These are phyloP conservation scores for Rhizophora mangle DNA, from an alignment of 345 rosid genomes.

Conservation along the genomic window DNA sequence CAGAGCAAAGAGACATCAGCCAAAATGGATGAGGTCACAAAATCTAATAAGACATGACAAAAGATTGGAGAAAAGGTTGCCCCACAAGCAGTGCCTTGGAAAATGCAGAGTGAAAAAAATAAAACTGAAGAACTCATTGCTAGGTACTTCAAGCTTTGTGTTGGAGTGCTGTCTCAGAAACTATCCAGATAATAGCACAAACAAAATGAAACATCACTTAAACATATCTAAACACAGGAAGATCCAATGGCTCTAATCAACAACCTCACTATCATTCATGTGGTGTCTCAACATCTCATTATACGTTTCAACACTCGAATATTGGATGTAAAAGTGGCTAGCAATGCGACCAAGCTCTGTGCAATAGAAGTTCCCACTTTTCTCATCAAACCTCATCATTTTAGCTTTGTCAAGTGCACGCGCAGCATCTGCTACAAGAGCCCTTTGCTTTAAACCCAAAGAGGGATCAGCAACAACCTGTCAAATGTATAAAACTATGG, in stretches of 20 bases:
- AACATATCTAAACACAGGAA: constrained; percentile 10
- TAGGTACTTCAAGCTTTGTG: no score
- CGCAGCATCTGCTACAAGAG: constrained; percentile 91
- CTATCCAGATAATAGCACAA: not conserved
- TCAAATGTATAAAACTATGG: constrained; percentile 12
- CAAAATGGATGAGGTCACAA: constrained; percentile 14
- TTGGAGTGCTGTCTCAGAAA: not conserved
- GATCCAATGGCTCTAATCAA: constrained; percentile 3
- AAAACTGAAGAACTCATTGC: no score
- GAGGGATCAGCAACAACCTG: constrained; percentile 94
- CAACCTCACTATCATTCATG: constrained; percentile 96
- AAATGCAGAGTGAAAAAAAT: not conserved
- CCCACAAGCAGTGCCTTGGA: not conserved
- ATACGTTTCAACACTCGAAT: constrained; percentile 97
- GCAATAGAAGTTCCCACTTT: constrained; percentile 96
- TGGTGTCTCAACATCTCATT: constrained; percentile 87
- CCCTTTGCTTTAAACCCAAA: constrained; percentile 75
- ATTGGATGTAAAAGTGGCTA: constrained; percentile 95
- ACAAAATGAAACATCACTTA: constrained; percentile 13
- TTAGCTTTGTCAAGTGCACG: constrained; percentile 96
- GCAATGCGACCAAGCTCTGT: constrained; percentile 99
- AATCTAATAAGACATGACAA: not conserved
- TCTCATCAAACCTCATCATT: constrained; percentile 99
- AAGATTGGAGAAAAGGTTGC: not conserved
- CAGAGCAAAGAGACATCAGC: constrained; percentile 17